Evolutionary conservation across 2,329 filamentous ascomycete species (phyloP).

Genomic region (Colletotrichum sp.): DNA sequence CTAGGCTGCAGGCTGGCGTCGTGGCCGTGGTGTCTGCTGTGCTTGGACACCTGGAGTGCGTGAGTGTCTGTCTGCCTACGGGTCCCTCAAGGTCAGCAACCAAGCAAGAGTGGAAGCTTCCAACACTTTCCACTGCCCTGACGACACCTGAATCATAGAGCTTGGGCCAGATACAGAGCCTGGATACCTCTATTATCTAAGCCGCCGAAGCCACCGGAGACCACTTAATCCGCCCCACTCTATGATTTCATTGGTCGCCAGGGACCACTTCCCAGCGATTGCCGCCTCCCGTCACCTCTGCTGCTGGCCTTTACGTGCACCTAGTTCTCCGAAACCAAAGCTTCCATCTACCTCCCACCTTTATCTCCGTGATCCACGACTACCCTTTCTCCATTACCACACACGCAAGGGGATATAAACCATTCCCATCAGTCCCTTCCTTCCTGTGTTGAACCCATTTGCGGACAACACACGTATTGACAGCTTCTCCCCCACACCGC

Average conservation of each 20-base stretch:
- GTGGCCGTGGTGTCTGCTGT: background rate
- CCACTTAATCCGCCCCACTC: slow-evolving; percentile 22
- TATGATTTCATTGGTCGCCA: slow-evolving; percentile 25
- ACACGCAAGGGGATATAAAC: slow-evolving; percentile 2
- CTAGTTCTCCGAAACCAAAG: slow-evolving; percentile 14
- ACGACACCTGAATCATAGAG: slow-evolving; percentile 19
- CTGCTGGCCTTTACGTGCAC: slow-evolving; percentile 13
- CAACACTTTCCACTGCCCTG: slow-evolving; percentile 21
- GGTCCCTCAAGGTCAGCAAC: slow-evolving; percentile 16
- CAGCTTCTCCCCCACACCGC: slow-evolving; percentile 7
- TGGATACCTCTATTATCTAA: slow-evolving; percentile 17
- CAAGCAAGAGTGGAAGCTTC: slow-evolving; percentile 22
- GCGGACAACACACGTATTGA: background rate
- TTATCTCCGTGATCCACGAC: slow-evolving; percentile 19
- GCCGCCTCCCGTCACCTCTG: slow-evolving; percentile 14
- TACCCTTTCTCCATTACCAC: background rate
- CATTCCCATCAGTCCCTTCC: background rate
- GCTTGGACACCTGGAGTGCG: background rate
- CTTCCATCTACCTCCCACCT: slow-evolving; percentile 6
- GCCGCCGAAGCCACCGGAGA: slow-evolving; percentile 9
- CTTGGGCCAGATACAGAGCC: slow-evolving; percentile 11
- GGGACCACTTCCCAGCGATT: slow-evolving; percentile 10
- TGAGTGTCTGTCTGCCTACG: slow-evolving; percentile 19
- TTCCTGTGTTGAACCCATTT: background rate
- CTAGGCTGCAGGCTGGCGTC: background rate